Evolutionary conservation across 1,284 basidiomycete genomes (phyloP), one percentile per base, ranked within the genome.

Genomic region (Irpex lacteus): DNA sequence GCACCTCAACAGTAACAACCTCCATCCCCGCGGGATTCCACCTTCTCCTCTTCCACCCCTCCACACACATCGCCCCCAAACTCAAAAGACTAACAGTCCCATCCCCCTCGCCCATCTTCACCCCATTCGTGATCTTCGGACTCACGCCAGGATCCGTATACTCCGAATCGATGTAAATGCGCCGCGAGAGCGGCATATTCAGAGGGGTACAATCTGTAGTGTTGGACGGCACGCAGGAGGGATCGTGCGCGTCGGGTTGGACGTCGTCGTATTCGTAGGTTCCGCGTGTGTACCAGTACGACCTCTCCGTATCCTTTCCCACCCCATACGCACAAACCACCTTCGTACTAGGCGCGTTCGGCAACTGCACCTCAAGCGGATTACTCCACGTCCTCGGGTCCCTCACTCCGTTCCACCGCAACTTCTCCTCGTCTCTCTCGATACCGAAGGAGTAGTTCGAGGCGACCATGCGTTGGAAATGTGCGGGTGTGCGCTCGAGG

Each of bases 231-330:
- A 55, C 67, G 68, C 87, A 89, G 61, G 71, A 72, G 3, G 79
- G 76, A 34, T 70, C 73, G 19, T 73, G 75, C 0, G 78, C 77
- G 68, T 90, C 89, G 3, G 83, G 76, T 18, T 78, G 75, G 0
- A 78, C 75, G 56, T 89, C 89, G 67, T 91, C 89, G 66, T 88
- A 82, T 71, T 89, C 88, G 71, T 88, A 89, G 52, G 82, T 81
- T 44, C 87, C 91, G 66, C 88, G 83, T 63, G 86, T 82, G 73
- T 96, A 95, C 91, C 89, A 92, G 72, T 93, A 93, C 38, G 91
- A 93, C 50, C 91, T 91, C 84, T 98, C 98, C 0, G 98, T 99
- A 70, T 96, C 92, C 74, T 98, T 98, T 19, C 98, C 98, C 68
- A 95, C 91, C 0, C 97, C 98, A 76, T 99, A 98, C 7, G 96